A percentile compares a stretch with the other conserved stretches of the same genome.
phyloP scores from a whole-genome alignment of 2,329 filamentous ascomycete genomes.

The Orbilia blumenaviensis region DNA sequence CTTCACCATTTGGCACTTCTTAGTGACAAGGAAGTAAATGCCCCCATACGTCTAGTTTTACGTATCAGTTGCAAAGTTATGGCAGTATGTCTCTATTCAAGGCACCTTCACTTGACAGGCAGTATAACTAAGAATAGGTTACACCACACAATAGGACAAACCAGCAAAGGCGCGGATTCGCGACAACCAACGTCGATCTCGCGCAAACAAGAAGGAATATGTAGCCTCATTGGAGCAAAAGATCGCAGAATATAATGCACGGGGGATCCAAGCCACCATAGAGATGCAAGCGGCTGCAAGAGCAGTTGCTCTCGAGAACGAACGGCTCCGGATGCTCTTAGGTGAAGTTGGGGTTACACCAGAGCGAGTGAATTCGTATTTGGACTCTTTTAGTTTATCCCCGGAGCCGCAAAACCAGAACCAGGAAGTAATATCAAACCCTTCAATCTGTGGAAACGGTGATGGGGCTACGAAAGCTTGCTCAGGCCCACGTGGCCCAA shows the following conservation, averaged over 20 bases:
- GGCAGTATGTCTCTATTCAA: too few species aligned
- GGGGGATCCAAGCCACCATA: slow-evolving; percentile 65
- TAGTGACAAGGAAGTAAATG: background rate
- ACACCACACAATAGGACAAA: slow-evolving; percentile 13
- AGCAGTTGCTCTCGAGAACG: slow-evolving; percentile 65
- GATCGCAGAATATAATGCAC: slow-evolving; percentile 65
- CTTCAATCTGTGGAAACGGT: background rate
- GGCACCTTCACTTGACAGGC: background rate
- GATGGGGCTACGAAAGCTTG: background rate
- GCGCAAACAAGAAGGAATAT: slow-evolving; percentile 66
- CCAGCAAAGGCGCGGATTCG: slow-evolving; percentile 28
- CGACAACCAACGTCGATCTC: slow-evolving; percentile 67
- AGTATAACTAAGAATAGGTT: background rate
- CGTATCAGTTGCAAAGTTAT: too few species aligned
- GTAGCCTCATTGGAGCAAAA: slow-evolving; percentile 65
- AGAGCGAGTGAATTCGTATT: slow-evolving; percentile 17
- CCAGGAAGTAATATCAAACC: background rate
- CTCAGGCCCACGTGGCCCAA: background rate
- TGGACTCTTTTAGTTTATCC: slow-evolving; percentile 3
- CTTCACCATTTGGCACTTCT: too few species aligned
- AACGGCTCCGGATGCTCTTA: slow-evolving; percentile 63
- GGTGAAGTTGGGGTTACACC: slow-evolving; percentile 60
- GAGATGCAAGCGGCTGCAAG: slow-evolving; percentile 68
- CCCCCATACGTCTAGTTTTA: too few species aligned
- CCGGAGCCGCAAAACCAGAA: background rate